Evolutionary conservation across 192 early-diverging fungal genomes (phyloP).

Genomic region (Coemansia interrupta): DNA sequence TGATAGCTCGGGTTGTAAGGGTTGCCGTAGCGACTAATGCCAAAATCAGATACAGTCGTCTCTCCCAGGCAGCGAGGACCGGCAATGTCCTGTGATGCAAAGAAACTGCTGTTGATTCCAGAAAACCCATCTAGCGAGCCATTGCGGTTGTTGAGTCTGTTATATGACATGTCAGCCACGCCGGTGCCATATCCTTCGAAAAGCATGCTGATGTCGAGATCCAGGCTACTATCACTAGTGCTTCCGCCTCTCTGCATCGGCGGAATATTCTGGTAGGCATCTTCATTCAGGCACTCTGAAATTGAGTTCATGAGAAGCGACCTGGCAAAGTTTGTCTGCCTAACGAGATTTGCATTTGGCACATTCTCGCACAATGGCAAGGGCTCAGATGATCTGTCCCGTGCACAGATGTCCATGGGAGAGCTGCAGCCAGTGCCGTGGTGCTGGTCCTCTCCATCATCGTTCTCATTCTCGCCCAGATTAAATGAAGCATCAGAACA

Average conservation of each 20-base stretch:
- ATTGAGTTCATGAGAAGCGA: constrained; percentile 6
- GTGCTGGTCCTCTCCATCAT: too few species aligned
- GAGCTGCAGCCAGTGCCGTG: too few species aligned
- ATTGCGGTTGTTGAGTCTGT: constrained; percentile 20
- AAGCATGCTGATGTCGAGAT: constrained; percentile 29
- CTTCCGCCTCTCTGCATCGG: background rate
- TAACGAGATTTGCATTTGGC: background rate
- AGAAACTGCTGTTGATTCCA: constrained; percentile 39
- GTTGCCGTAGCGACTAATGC: constrained; percentile 25
- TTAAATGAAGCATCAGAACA: too few species aligned
- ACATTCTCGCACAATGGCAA: background rate
- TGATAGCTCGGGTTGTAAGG: background rate
- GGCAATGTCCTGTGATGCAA: constrained; percentile 36
- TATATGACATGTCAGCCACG: background rate
- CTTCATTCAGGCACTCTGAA: constrained; percentile 4
- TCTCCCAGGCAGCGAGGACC: constrained; percentile 29
- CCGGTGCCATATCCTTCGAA: constrained; percentile 24
- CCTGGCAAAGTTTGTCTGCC: constrained; percentile 4
- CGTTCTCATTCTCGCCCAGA: too few species aligned
- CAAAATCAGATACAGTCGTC: constrained; percentile 40
- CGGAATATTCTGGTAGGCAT: background rate
- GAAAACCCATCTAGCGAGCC: constrained; percentile 16
- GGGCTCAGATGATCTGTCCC: background rate
- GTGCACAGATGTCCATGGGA: background rate
- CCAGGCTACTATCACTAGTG: constrained; percentile 3